These are phyloP conservation scores for Ilyonectria sp. DNA, from an alignment of 2,329 filamentous ascomycete species.

Conservation along the genomic window DNA sequence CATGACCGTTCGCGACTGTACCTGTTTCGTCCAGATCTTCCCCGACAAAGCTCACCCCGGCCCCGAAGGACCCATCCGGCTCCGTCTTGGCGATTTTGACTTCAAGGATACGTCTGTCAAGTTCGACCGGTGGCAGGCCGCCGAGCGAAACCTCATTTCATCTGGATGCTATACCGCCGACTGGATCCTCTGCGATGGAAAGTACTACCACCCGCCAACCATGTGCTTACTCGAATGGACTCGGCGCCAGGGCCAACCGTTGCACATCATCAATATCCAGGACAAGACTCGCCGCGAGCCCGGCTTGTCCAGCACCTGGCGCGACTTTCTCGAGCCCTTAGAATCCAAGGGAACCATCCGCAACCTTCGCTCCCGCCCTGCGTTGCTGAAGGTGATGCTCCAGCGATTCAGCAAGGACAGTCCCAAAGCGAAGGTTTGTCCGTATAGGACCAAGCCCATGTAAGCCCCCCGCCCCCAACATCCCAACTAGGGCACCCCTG, in stretches of 20 bases:
- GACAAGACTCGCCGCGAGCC: constrained; percentile 37
- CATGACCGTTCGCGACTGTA: constrained; percentile 88
- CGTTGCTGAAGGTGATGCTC: constrained; percentile 43
- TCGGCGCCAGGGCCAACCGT: constrained; percentile 34
- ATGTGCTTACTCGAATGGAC: constrained; percentile 54
- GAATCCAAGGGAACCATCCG: constrained; percentile 19
- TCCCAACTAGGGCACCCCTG: constrained; percentile 37
- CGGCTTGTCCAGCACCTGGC: constrained; percentile 31
- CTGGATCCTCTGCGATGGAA: constrained; percentile 53
- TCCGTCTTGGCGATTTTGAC: constrained; percentile 83
- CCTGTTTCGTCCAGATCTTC: constrained; percentile 77
- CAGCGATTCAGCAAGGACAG: constrained; percentile 44
- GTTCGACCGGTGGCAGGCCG: constrained; percentile 76
- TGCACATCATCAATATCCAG: constrained; percentile 43
- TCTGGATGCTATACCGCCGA: constrained; percentile 78
- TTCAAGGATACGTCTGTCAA: constrained; percentile 80
- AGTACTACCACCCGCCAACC: constrained; percentile 55
- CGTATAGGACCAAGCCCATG: constrained; percentile 46
- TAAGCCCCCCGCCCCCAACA: constrained; percentile 39
- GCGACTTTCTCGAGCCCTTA: constrained; percentile 10
- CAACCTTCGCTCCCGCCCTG: constrained; percentile 37
- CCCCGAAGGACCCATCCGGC: constrained; percentile 58
- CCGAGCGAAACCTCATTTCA: constrained; percentile 74
- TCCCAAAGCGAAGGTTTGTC: constrained; percentile 43
- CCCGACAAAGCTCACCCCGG: constrained; percentile 35